These are phyloP conservation scores for Zasmidium citrigriseum DNA, from an alignment of 2,329 filamentous ascomycete genomes.

Conservation along the genomic window DNA sequence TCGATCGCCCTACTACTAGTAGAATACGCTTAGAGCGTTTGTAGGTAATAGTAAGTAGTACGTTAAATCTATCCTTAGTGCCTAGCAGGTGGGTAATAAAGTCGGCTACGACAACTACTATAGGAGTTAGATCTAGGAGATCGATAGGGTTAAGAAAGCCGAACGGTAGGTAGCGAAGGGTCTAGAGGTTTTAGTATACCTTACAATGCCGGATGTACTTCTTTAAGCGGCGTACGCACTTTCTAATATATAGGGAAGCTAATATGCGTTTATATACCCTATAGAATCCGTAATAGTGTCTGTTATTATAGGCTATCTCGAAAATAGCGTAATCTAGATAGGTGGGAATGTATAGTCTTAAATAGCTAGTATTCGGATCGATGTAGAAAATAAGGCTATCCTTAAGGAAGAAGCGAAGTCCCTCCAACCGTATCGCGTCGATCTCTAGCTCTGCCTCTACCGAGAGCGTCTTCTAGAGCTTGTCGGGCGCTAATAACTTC, in stretches of 20 bases:
- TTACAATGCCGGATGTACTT: neutral
- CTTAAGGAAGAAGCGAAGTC: constrained; percentile 1
- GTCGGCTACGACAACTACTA: neutral
- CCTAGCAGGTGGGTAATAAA: neutral
- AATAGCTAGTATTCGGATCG: neutral
- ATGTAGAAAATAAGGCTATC: constrained; percentile 5
- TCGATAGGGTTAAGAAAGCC: neutral
- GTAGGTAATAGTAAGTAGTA: neutral
- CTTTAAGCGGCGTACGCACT: neutral
- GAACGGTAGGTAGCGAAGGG: neutral
- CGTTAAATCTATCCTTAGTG: neutral
- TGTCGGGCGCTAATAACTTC: neutral
- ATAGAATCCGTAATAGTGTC: neutral
- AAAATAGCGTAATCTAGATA: neutral
- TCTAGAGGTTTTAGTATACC: neutral
- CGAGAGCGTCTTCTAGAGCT: neutral
- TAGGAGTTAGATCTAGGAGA: neutral
- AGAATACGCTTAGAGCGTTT: neutral
- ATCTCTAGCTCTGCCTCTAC: neutral
- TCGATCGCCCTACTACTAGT: neutral
- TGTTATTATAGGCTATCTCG: neutral
- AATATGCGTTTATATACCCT: neutral
- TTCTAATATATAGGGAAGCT: neutral
- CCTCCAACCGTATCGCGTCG: neutral
- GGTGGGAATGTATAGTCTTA: neutral